These are phyloP conservation scores for Smallanthus sonchifolius DNA, from an alignment of 129 eudicot genomes.

Conservation along the genomic window DNA sequence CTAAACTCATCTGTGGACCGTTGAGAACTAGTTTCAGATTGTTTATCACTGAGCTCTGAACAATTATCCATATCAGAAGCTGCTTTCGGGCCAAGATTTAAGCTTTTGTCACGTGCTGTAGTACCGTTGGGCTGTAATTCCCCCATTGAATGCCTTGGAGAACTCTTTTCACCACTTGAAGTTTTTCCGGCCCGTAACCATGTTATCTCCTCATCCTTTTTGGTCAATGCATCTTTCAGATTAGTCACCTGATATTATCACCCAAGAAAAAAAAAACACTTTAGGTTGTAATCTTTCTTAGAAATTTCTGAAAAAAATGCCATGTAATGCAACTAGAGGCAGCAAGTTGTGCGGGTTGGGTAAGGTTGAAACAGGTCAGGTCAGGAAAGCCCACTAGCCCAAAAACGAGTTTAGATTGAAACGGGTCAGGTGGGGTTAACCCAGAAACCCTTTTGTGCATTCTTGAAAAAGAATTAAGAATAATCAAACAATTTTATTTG, in stretches of 20 bases:
- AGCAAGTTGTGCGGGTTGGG: not conserved
- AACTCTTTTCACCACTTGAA: slow-evolving; percentile 44
- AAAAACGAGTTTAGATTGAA: not conserved
- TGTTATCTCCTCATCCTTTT: slow-evolving; percentile 65
- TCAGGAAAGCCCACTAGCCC: not conserved
- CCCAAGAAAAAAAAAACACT: not conserved
- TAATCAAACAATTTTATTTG: not conserved
- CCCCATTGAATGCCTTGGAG: slow-evolving; percentile 53
- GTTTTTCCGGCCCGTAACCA: slow-evolving; percentile 36
- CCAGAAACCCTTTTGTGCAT: not conserved
- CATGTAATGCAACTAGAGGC: not conserved
- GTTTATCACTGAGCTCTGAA: slow-evolving; percentile 66
- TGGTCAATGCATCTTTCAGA: slow-evolving; percentile 55
- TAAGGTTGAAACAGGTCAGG: not conserved
- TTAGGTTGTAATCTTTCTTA: not conserved
- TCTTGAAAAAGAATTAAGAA: not conserved
- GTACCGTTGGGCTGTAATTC: slow-evolving; percentile 26
- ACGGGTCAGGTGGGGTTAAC: not conserved
- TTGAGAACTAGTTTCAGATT: slow-evolving; percentile 57
- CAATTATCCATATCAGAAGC: slow-evolving; percentile 49
- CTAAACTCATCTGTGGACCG: slow-evolving; percentile 45
- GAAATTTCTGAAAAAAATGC: not conserved
- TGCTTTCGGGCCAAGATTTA: slow-evolving; percentile 30
- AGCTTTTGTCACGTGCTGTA: slow-evolving; percentile 24
- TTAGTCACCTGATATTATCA: slow-evolving; percentile 48